These are phyloP conservation scores for Dillenia turbinata DNA, from an alignment of 164 flowering plant genomes.

Conservation along the genomic window DNA sequence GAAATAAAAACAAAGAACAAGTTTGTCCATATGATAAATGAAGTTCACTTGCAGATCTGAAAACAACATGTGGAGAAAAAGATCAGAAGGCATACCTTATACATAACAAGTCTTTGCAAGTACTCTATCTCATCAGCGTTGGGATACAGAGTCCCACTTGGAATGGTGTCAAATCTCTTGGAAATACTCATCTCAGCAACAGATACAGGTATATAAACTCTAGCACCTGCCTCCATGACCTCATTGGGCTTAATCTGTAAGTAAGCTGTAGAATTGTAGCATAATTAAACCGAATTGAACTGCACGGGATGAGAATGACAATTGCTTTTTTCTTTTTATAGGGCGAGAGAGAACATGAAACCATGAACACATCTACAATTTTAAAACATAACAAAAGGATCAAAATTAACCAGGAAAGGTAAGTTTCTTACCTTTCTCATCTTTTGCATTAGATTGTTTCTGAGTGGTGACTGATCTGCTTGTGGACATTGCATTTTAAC, in stretches of 20 bases:
- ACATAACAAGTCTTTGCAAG: slow-evolving; percentile 77
- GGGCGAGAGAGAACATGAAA: too few species aligned
- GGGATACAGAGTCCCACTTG: slow-evolving; percentile 82
- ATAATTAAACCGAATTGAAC: slow-evolving; percentile 14
- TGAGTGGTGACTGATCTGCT: too few species aligned
- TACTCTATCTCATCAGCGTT: slow-evolving; percentile 93
- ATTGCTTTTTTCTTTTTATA: too few species aligned
- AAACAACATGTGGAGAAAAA: neutral
- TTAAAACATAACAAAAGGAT: too few species aligned
- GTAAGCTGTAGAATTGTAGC: slow-evolving; percentile 29
- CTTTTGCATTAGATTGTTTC: too few species aligned
- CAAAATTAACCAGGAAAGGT: too few species aligned
- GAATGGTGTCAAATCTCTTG: slow-evolving; percentile 77
- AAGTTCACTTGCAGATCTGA: neutral
- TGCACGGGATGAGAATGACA: neutral
- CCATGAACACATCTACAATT: too few species aligned
- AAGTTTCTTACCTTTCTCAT: too few species aligned
- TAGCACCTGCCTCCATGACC: slow-evolving; percentile 63
- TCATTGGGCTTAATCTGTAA: slow-evolving; percentile 68
- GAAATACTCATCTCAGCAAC: slow-evolving; percentile 66
- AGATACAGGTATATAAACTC: slow-evolving; percentile 73
- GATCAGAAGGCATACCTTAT: slow-evolving; percentile 49
- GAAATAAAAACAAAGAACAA: neutral
- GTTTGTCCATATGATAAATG: neutral
- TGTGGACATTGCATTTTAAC: too few species aligned